Base-by-base conservation (phyloP, 345 rosid species). In the Acer yangbiense region DNA sequence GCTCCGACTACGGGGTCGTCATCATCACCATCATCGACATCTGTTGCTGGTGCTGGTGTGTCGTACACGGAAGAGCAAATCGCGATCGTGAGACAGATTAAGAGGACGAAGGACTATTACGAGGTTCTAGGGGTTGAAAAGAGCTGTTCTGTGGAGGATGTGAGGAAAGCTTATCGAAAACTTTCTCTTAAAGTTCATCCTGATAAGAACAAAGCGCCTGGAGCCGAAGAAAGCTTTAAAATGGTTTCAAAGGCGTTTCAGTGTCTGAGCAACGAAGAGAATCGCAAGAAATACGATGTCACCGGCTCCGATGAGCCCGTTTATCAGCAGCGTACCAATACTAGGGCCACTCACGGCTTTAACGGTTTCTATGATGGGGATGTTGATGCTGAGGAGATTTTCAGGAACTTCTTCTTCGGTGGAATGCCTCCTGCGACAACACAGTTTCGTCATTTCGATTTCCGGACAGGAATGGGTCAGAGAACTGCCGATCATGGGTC, bases 171-270 rank as follows among this genome's bases (percentile, higher is more conserved):
- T 0, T 95, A 95, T 27, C 81, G 98, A 63, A 95, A 95, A 80
- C 86, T 95, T 58, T 93, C 99, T 0, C 81, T 93, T 84, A 93
- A 93, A 78, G 99, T 95, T 48, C 99, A 95, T 77, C 99, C 99
- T 0, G 99, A 95, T 68, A 95, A 95, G 91, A 95, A 93, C 75
- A 90, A 83, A 52, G 97, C 98, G 60, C 99, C 98, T 0, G 99
- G 98, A 0, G 90, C 99, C 11, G 99, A 96, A 74, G 99, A 96
- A 73, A 92, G 95, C 3, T 96, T 94, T 78, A 96, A 94, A 77
- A 79, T 89, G 4, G 94, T 96, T 18, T 94, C 98, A 0, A 92
- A 92, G 77, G 95, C 99, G 4, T 96, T 96, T 82, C 98, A 94
- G 82, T 96, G 98, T 83, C 84, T 96, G 76, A 91, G 93, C 89